phyloP scores from a whole-genome alignment of 176 grass and related monocot species.

The Musa acuminata region DNA sequence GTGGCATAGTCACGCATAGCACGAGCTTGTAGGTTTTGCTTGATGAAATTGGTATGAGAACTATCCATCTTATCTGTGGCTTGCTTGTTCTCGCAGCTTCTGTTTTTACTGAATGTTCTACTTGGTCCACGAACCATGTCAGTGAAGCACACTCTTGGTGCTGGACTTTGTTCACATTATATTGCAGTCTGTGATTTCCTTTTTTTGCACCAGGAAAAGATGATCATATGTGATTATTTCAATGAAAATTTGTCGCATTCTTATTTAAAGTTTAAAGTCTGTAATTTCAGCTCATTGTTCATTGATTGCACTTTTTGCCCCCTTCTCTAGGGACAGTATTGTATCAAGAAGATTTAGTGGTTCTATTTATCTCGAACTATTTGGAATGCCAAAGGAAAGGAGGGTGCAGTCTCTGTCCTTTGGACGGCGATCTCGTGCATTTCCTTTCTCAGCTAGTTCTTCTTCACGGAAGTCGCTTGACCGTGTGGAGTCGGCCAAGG shows the following conservation, averaged over 20 bases:
- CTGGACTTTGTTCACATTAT: no score
- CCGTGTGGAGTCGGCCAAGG: conserved; percentile 18
- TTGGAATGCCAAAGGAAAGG: conserved; percentile 75
- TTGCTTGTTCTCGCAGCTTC: no score
- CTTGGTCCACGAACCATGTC: no score
- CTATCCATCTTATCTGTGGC: no score
- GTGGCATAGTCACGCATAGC: no score
- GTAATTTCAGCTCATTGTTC: background rate
- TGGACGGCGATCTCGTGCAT: conserved; percentile 23
- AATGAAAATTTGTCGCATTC: background rate
- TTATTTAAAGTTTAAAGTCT: background rate
- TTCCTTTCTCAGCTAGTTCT: background rate
- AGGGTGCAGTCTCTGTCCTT: conserved; percentile 30
- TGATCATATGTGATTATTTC: background rate
- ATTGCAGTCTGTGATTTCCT: no score
- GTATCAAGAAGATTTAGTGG: conserved; percentile 18
- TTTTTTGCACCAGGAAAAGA: background rate
- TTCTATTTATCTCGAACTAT: background rate
- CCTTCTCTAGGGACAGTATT: background rate
- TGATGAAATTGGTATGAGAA: no score
- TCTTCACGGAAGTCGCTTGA: conserved; percentile 14
- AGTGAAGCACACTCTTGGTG: no score
- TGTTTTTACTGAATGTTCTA: no score
- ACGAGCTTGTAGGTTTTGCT: no score
- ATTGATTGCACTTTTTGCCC: background rate